Base-by-base conservation (phyloP, 768 basidiomycete genomes). In the Rhodotorula kratochvilovae region DNA sequence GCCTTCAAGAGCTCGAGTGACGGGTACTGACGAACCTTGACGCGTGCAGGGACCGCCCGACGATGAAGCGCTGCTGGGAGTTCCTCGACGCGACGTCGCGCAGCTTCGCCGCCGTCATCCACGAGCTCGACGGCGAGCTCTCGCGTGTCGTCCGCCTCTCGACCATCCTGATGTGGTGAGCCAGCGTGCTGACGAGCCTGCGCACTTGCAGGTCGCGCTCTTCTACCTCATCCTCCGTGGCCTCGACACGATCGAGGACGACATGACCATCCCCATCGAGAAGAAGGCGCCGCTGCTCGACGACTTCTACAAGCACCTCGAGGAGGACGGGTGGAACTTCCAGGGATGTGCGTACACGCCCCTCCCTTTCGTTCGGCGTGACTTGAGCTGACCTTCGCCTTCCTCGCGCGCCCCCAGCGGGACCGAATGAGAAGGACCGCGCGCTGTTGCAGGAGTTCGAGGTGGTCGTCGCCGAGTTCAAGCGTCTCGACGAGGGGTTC, bases 191-290 rank as follows among this genome's bases (percentile, higher is more conserved):
- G 27, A 27, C 53, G 51, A 50, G 29, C 11, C 27, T 2, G 16
- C 33, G 7, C 23, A 21, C 19, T 19, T 31, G 31, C 72, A 96
- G 95, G 88, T 97, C 74, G 92, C 90, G 80, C 81, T 98, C 70
- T 98, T 96, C 81, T 99, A 98, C 81, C 86, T 99, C 54, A 90
- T 94, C 11, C 85, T 99, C 12, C 87, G 95, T 31, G 96, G 87
- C 11, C 83, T 97, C n/a, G 95, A 99, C 80, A 99, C 95, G 8
- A 86, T 99, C 73, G 95, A 98, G 80, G 95, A 99, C 80, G 95
- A 99, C 82, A 97, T 97, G 93, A 90, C 92, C 0, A 86, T 99
- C 67, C 85, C 90, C 1, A 91, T 92, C 80, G 82, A 86, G 27
- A 80, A 88, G 76, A 99, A 99, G 79, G 90, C 92, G 64, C 89